Evolutionary conservation across 768 basidiomycete species (phyloP).

Genomic region (Epithele typhae): DNA sequence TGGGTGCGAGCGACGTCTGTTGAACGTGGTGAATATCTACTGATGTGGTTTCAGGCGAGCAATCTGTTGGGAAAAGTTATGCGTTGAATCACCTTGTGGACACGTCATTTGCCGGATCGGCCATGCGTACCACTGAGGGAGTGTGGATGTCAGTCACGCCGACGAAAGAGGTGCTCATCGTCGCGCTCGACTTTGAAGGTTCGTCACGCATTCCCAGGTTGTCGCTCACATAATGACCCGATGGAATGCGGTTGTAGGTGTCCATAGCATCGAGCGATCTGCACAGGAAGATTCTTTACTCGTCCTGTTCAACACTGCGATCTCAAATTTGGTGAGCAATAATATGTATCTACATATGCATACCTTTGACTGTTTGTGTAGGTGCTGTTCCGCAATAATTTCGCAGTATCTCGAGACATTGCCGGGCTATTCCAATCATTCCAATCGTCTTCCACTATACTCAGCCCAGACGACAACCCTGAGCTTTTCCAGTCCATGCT

Average conservation of each 20-base stretch:
- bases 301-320: slow-evolving; percentile 60
- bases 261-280: slow-evolving; percentile 60
- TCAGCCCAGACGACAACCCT: slow-evolving; percentile 57
- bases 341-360: neutral
- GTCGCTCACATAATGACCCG: neutral
- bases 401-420: slow-evolving; percentile 56
- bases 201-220: neutral
- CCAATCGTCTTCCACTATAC: slow-evolving; percentile 51
- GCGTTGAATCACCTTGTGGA: slow-evolving; percentile 57
- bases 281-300: slow-evolving; percentile 60
- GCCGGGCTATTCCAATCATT: slow-evolving; percentile 59
- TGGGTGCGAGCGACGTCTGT: slow-evolving; percentile 35
- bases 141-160: slow-evolving; percentile 69
- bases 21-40: neutral
- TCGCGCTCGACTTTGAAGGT: slow-evolving; percentile 66
- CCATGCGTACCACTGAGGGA: slow-evolving; percentile 63
- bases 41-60: slow-evolving; percentile 38
- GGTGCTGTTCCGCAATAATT: slow-evolving; percentile 66
- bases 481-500: slow-evolving; percentile 55
- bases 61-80: slow-evolving; percentile 61
- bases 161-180: slow-evolving; percentile 47
- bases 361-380: slow-evolving; percentile 17
- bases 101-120: slow-evolving; percentile 62
- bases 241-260: slow-evolving; percentile 30
- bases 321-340: slow-evolving; percentile 52